Evolutionary conservation across 2,329 filamentous ascomycete genomes (phyloP), one percentile per base, ranked within the genome.

Genomic region (Pezizomycotina sp.): DNA sequence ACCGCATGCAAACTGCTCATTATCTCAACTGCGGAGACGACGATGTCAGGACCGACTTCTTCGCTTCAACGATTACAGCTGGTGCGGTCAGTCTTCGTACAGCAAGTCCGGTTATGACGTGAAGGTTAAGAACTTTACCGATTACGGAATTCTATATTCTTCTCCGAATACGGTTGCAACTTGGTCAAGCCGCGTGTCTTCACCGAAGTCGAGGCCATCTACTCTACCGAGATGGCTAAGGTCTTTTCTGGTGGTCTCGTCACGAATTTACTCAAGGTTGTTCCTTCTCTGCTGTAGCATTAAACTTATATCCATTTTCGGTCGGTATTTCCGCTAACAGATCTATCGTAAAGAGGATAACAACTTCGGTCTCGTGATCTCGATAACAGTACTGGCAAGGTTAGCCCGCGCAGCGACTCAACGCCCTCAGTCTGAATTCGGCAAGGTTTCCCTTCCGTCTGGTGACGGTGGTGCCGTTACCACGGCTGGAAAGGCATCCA

Each of bases 171-270:
- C 56, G 89, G 89, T 45, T 98, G 89, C 66, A 75, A 71, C 60
- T 77, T 69, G 55, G 38, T 43, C 29, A 83, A 80, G 65, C 70
- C 64, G 42, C 84, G 86, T 51, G 64, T 76, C 53, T 98, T 92
- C 53, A 65, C 72, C 42, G 86, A 93, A 62, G 61, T 93, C 34
- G 59, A 60, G 30, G 66, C 84, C 28, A 66, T 98, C 39, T 95
- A 93, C 75, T 70, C 64, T 59, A 60, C 59, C 13, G 57, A 92
- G 42, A 95, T 95, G 86, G 83, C 77, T 5, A 50, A 58, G 12
- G 83, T 93, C 52, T 95, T 92, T 69, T 93, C 84, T 25, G 89
- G 89, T 52, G 89, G 89, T 57, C 70, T 98, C 24, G 79, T 93
- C 58, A 93, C 62, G 84, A 95, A 61, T 98, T 92, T 65, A 75